A percentile compares a stretch with the other conserved stretches of the same genome.
These are phyloP conservation scores for Phytophthora tubulina DNA, from an alignment of 352 stramenopile species.

Conservation along the genomic window DNA sequence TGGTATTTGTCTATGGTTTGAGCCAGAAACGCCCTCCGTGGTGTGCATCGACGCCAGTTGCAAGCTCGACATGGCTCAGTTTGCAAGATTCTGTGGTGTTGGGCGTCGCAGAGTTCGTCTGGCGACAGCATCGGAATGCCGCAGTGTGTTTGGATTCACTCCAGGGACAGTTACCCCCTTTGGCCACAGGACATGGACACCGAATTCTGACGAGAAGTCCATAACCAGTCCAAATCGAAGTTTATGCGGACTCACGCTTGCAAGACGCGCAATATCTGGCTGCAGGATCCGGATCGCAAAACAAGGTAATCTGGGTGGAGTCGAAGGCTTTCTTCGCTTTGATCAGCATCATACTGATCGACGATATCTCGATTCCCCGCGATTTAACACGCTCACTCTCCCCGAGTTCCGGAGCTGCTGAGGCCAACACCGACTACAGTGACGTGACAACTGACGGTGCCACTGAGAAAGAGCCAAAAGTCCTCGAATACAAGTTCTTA, in stretches of 20 bases:
- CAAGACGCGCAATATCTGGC: conserved; percentile 44
- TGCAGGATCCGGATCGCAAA: conserved; percentile 55
- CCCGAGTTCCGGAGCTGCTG: not conserved
- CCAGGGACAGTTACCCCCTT: conserved; percentile 76
- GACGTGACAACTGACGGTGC: not conserved
- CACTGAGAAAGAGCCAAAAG: conserved; percentile 15
- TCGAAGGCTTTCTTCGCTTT: conserved; percentile 52
- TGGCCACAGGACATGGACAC: conserved; percentile 38
- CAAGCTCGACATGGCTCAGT: conserved; percentile 62
- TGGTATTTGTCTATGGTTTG: not conserved
- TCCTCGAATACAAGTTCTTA: conserved; percentile 68
- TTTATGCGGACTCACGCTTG: conserved; percentile 56
- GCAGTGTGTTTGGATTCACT: conserved; percentile 64
- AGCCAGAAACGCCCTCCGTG: conserved; percentile 53
- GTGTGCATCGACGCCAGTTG: conserved; percentile 62
- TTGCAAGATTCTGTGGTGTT: conserved; percentile 57
- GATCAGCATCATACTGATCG: conserved; percentile 42
- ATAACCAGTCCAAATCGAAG: conserved; percentile 22
- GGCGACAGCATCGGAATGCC: conserved; percentile 64
- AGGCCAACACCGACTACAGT: conserved; percentile 5
- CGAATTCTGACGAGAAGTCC: not conserved
- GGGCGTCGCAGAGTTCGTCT: conserved; percentile 75
- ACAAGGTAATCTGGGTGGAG: conserved; percentile 57
- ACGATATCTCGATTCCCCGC: conserved; percentile 39
- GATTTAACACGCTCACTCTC: not conserved